These are phyloP conservation scores for Earliella scabrosa DNA, from an alignment of 1,284 basidiomycete species.

Conservation along the genomic window DNA sequence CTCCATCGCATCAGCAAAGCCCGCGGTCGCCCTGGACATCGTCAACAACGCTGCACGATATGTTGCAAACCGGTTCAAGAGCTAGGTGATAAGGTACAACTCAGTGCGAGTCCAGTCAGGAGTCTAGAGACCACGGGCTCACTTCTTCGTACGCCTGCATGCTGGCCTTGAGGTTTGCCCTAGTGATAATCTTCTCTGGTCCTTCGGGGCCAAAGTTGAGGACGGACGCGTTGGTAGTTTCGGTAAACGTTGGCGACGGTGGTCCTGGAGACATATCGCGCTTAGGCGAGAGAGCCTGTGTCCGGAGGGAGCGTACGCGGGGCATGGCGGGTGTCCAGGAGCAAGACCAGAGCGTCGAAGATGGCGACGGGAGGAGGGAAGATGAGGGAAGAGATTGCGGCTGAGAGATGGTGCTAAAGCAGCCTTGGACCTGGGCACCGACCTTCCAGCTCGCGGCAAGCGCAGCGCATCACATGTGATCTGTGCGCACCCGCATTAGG, in stretches of 20 bases:
- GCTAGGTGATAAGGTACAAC: constrained; percentile 43
- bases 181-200: constrained; percentile 82
- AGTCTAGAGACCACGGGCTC: constrained; percentile 30
- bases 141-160: constrained; percentile 83
- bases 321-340: constrained; percentile 48
- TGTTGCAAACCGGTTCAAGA: constrained; percentile 79
- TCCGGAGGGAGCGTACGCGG: constrained; percentile 62
- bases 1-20: constrained; percentile 87
- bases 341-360: constrained; percentile 4
- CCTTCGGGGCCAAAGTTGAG: constrained; percentile 74
- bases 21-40: constrained; percentile 86
- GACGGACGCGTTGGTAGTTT: constrained; percentile 75
- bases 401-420: constrained; percentile 12
- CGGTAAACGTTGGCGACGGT: constrained; percentile 84
- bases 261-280: constrained; percentile 59
- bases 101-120: constrained; percentile 7
- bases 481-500: constrained; percentile 12
- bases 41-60: constrained; percentile 86
- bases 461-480: constrained; percentile 20
- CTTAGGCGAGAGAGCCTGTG: constrained; percentile 51
- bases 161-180: constrained; percentile 78
- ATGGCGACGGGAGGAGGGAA: background rate
- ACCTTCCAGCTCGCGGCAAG: constrained; percentile 7
- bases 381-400: constrained; percentile 16
- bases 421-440: background rate